Evolutionary conservation across 257 asterid genomes (phyloP), one percentile per base, ranked within the genome.

Genomic region (Osmanthus fragrans): DNA sequence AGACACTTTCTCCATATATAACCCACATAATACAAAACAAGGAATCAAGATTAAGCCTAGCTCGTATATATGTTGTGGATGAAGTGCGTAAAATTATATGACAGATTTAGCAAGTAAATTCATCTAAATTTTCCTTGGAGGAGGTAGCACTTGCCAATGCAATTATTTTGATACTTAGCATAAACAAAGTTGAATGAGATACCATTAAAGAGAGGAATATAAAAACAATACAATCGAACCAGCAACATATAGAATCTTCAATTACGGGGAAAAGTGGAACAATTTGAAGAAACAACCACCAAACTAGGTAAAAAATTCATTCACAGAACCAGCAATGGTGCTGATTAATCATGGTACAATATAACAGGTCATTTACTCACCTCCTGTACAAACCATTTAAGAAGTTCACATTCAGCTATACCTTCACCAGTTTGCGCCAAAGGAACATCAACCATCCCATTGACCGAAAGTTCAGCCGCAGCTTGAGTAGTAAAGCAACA

Each of bases 401-500:
- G 94, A 78, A 95, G 98, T 83, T 95, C 99, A 78, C 99, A 95
- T 83, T 95, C 99, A 12, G 99, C 99, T 76, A 95, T 95, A 45
- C 99, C 99, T 92, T 95, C 99, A 40, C 99, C 99, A 0, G 99
- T 95, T 90, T 95, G 99, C 0, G 99, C 99, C 88, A 95, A 85
- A 49, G 97, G 97, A 49, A 95, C 90, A 54, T 92, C 98, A 75
- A 95, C 85, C 54, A 88, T 74, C 30, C 94, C 94, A 11, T 77
- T 86, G 39, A 36, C 80, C 23, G 88, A 86, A 84, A 71, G 82
- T 88, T 88, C 90, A 70, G 82, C 70, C 18, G 68, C 19, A 33
- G 87, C 83, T 88, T 89, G 91, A 77, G 90, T 88, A n/a, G 96
- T 79, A 73, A 89, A 87, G 54, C 72, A 80, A 80, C 74, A 77